Percentiles rank a stretch among this genome's conserved stretches.
phyloP scores from a whole-genome alignment of 768 basidiomycete genomes.

The Podaxis mareebaensis region DNA sequence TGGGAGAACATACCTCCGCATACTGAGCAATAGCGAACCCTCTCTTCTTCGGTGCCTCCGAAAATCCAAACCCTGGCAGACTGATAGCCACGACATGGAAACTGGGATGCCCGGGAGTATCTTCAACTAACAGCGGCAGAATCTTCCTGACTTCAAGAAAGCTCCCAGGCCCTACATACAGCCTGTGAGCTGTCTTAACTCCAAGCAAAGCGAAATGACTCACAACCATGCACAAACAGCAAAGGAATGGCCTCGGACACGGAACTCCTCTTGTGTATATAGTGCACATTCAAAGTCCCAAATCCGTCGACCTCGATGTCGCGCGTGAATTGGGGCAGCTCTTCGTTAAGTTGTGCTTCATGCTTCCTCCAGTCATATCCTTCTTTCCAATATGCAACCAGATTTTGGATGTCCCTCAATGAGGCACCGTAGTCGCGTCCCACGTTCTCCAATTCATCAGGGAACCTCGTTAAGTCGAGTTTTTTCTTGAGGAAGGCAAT shows the following conservation, averaged over 20 bases:
- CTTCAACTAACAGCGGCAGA: conserved; percentile 49
- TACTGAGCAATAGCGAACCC: conserved; percentile 50
- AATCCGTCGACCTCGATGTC: conserved; percentile 50
- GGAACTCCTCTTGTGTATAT: conserved; percentile 53
- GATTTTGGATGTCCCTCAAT: conserved; percentile 44
- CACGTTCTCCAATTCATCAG: conserved; percentile 42
- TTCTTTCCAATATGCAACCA: conserved; percentile 46
- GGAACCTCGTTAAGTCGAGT: conserved; percentile 39
- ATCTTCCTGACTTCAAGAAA: conserved; percentile 61
- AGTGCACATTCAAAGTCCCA: conserved; percentile 48
- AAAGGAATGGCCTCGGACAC: conserved; percentile 41
- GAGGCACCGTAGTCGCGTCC: conserved; percentile 46
- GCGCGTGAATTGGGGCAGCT: conserved; percentile 54
- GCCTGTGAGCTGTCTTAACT: neutral
- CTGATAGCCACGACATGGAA: conserved; percentile 66
- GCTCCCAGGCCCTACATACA: conserved; percentile 57
- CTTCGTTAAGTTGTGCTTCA: conserved; percentile 48
- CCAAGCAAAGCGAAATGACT: conserved; percentile 17
- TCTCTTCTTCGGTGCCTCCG: conserved; percentile 49
- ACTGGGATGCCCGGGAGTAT: conserved; percentile 44
- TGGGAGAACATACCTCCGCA: conserved; percentile 45
- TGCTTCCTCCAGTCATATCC: conserved; percentile 55
- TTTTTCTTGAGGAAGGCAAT: conserved; percentile 37
- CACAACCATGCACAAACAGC: conserved; percentile 51
- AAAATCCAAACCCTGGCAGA: conserved; percentile 65